A percentile compares a stretch with the other conserved stretches of the same genome.
These are phyloP conservation scores for Talaromyces adpressus DNA, from an alignment of 495 filamentous ascomycete species.

Conservation along the genomic window DNA sequence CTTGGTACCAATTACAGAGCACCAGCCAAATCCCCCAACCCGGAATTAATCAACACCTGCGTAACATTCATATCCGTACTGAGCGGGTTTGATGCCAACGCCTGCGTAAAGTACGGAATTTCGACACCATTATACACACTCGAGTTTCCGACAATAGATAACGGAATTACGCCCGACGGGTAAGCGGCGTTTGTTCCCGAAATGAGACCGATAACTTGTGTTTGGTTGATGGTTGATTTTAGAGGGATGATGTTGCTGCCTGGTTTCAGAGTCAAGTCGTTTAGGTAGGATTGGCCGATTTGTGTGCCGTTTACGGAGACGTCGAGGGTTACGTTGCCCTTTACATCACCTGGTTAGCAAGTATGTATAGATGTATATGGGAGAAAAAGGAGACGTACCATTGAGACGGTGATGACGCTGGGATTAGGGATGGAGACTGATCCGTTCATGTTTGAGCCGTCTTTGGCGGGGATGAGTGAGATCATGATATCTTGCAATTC, in stretches of 20 bases:
- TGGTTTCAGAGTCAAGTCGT: slow-evolving; percentile 51
- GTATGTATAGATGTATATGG: slow-evolving; percentile 1
- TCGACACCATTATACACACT: slow-evolving; percentile 51
- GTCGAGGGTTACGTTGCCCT: slow-evolving; percentile 59
- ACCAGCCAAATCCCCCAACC: slow-evolving; percentile 9
- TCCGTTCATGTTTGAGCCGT: slow-evolving; percentile 58
- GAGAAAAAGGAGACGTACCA: slow-evolving; percentile 36
- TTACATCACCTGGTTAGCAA: neutral
- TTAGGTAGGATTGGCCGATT: slow-evolving; percentile 49
- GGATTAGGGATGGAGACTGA: slow-evolving; percentile 63
- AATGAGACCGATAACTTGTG: slow-evolving; percentile 35
- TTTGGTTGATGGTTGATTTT: slow-evolving; percentile 44
- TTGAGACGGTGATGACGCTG: slow-evolving; percentile 53
- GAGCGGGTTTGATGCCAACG: slow-evolving; percentile 34
- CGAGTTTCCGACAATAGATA: slow-evolving; percentile 50
- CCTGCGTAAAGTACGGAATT: slow-evolving; percentile 54
- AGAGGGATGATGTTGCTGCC: slow-evolving; percentile 54
- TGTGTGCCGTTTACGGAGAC: slow-evolving; percentile 42
- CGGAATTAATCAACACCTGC: slow-evolving; percentile 23
- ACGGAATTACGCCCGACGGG: slow-evolving; percentile 51
- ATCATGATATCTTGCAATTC: slow-evolving; percentile 46
- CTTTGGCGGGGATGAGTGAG: slow-evolving; percentile 23
- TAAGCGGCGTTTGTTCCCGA: slow-evolving; percentile 30
- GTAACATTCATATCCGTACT: slow-evolving; percentile 34
- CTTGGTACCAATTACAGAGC: neutral